Evolutionary conservation across 768 basidiomycete species (phyloP), one percentile per base, ranked within the genome.

Genomic region (Vishniacozyma victoriae): DNA sequence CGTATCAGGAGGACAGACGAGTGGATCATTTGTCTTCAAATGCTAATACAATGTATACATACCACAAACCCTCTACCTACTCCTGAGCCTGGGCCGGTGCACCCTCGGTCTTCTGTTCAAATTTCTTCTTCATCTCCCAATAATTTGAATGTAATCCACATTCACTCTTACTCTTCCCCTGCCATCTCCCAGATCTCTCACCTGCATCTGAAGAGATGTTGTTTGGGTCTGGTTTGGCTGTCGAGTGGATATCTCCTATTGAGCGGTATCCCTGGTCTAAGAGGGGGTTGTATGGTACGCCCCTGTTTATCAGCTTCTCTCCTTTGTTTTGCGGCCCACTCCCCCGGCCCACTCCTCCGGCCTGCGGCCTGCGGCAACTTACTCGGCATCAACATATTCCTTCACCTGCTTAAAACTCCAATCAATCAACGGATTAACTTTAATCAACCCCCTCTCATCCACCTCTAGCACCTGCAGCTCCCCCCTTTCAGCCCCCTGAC

Each of bases 241-340:
- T 99, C 54, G 88, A 92, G 74, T 99, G 95, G 87, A 92, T 93
- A 73, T 99, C 95, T 3, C 95, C 95, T 54, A 99, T 82, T 65
- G 87, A 90, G 60, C 83, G 85, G 76, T 97, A 99, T 3, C 95
- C 95, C 67, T 89, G 82, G 51, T 81, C 82, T 33, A 99, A 79
- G 4, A 99, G 78, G 52, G 79, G 81, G 75, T 99, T 97, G 52
- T 82, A 80, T 2, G 92, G 92, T 0, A 96, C 91, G 37, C 80
- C 74, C 73, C 72, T 73, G 48, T 13, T 22, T 13, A 44, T 41
- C 31, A 52, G 19, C 45, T 19, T 4, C 41, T 35, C 42, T 41
- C 23, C 36, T 11, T 41, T 13, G 29, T 9, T 9, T 33, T 33
- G n/a, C n/a, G n/a, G 23, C 16, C 18, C 27, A 22, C 11, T 35